Evolutionary conservation across 768 basidiomycete species (phyloP).

Genomic region (Termitomyces sp.): DNA sequence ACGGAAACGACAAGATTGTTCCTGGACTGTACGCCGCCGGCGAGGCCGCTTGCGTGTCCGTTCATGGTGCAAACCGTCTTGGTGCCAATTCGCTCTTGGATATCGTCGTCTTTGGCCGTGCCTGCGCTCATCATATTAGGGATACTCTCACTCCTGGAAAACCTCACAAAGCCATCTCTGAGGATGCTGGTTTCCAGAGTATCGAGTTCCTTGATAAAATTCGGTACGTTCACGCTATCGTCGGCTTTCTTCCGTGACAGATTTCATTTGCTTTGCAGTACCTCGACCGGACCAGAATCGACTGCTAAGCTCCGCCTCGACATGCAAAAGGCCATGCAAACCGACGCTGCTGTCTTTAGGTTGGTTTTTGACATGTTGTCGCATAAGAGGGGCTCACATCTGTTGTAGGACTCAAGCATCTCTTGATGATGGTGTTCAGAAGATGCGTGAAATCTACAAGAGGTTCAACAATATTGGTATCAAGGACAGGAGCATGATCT

Average conservation of each 20-base stretch:
- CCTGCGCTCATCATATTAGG: slow-evolving; percentile 96
- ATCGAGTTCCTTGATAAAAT: slow-evolving; percentile 89
- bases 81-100: slow-evolving; percentile 99
- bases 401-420: slow-evolving; percentile 69
- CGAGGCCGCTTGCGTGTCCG: slow-evolving; percentile 97
- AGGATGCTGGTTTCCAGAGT: slow-evolving; percentile 78
- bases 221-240: slow-evolving; percentile 32
- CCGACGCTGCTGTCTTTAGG: slow-evolving; percentile 97
- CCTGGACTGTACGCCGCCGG: slow-evolving; percentile 98
- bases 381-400: neutral
- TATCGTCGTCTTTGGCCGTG: slow-evolving; percentile 98
- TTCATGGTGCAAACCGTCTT: slow-evolving; percentile 98
- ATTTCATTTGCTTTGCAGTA: slow-evolving; percentile 33
- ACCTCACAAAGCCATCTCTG: slow-evolving; percentile 83
- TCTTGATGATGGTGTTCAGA: slow-evolving; percentile 89
- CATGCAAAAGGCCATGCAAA: slow-evolving; percentile 99
- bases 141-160: slow-evolving; percentile 86
- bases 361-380: slow-evolving; percentile 15
- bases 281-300: slow-evolving; percentile 71
- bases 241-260: neutral
- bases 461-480: slow-evolving; percentile 89
- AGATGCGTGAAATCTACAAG: slow-evolving; percentile 81
- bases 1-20: slow-evolving; percentile 90
- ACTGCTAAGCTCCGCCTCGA: slow-evolving; percentile 89
- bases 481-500: slow-evolving; percentile 99